These are phyloP conservation scores for Neodidymelliopsis sp. DNA, from an alignment of 2,329 filamentous ascomycete species.

Conservation along the genomic window DNA sequence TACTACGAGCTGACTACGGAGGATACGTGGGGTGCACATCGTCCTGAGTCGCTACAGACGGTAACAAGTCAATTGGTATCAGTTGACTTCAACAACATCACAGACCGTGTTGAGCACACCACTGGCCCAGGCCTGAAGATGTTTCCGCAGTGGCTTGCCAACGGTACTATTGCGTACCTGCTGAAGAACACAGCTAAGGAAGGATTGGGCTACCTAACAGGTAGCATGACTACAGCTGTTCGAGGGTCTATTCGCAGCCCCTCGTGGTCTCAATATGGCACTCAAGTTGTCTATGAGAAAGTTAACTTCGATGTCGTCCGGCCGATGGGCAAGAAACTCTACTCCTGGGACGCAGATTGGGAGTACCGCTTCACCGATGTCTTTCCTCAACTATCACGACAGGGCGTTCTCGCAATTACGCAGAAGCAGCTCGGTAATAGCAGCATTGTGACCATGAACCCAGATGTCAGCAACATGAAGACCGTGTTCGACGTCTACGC, in stretches of 20 bases:
- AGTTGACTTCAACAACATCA: conserved; percentile 52
- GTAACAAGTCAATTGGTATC: conserved; percentile 44
- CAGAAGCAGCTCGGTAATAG: conserved; percentile 53
- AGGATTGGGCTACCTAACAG: conserved; percentile 31
- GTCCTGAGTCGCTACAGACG: conserved; percentile 27
- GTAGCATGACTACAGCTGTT: conserved; percentile 1
- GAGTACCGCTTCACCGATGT: conserved; percentile 56
- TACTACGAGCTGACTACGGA: conserved; percentile 52
- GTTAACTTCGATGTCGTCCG: conserved; percentile 39
- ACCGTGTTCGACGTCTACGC: conserved; percentile 36
- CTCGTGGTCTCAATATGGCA: conserved; percentile 50
- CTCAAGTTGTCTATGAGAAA: conserved; percentile 28
- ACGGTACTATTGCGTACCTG: conserved; percentile 30
- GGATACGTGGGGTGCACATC: conserved; percentile 51
- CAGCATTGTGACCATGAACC: conserved; percentile 46
- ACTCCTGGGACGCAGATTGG: conserved; percentile 51
- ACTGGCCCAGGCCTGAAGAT: conserved; percentile 42
- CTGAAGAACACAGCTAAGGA: conserved; percentile 36
- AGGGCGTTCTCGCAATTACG: conserved; percentile 45
- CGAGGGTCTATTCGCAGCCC: conserved; percentile 22
- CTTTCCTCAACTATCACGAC: conserved; percentile 47
- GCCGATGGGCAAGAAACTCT: conserved; percentile 48
- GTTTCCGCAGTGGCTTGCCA: conserved; percentile 29
- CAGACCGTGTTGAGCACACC: conserved; percentile 42
- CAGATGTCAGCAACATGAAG: conserved; percentile 35